Conservation (phyloP, 768 basidiomycete genomes). For the Chalciporus pseudorubinellus region DNA sequence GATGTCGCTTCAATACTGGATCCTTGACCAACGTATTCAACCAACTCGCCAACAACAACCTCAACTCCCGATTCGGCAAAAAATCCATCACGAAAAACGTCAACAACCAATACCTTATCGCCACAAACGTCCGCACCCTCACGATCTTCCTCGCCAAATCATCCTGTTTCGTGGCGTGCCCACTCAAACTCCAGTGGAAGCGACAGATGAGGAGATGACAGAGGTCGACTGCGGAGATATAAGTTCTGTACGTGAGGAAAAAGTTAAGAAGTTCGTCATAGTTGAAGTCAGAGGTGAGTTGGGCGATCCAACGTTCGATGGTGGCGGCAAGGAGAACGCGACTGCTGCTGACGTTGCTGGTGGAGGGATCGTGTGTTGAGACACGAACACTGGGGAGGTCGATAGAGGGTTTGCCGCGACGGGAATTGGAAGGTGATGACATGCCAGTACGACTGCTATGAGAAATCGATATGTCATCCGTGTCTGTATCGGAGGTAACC, state of each 20-base stretch:
- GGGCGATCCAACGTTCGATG: constrained; percentile 91
- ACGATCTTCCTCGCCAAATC: constrained; percentile 74
- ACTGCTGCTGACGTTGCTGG: constrained; percentile 20
- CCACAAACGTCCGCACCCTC: constrained; percentile 85
- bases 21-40: constrained; percentile 74
- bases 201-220: constrained; percentile 80
- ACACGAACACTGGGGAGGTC: constrained; percentile 30
- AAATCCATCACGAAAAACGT: constrained; percentile 92
- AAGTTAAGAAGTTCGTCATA: constrained; percentile 87
- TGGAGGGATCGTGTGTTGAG: constrained; percentile 25
- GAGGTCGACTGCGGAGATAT: constrained; percentile 75
- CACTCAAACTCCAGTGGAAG: constrained; percentile 81
- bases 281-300: constrained; percentile 81
- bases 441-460: constrained; percentile 38
- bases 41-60: constrained; percentile 73
- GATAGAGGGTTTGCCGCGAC: constrained; percentile 28
- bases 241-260: constrained; percentile 89
- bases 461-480: constrained; percentile 40
- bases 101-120: constrained; percentile 85
- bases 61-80: constrained; percentile 72
- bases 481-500: constrained; percentile 28
- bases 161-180: constrained; percentile 44
- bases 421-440: constrained; percentile 40
- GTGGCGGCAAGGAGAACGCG: constrained; percentile 80
- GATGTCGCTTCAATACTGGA: constrained; percentile 62